Evolutionary conservation across 1,284 basidiomycete species (phyloP).

Genomic region (Pyrrhoderma noxium): DNA sequence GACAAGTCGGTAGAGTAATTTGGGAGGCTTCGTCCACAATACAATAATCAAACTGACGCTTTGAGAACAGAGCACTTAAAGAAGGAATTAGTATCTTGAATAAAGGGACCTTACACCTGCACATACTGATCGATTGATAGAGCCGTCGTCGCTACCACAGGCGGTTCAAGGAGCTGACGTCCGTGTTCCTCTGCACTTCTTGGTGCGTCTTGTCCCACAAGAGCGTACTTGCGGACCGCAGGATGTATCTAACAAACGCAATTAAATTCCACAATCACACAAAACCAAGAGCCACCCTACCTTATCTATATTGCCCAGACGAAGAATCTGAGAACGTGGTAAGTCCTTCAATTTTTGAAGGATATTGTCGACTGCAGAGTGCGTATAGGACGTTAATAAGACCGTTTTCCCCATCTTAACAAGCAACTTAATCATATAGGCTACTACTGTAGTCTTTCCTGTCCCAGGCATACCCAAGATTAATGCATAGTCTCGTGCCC

Average conservation of each 20-base stretch:
- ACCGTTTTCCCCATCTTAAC: slow-evolving; percentile 82
- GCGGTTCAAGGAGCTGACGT: slow-evolving; percentile 73
- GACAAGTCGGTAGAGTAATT: slow-evolving; percentile 91
- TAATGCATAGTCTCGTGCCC: slow-evolving; percentile 84
- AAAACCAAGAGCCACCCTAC: slow-evolving; percentile 33
- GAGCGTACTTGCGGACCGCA: slow-evolving; percentile 63
- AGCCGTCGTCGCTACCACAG: slow-evolving; percentile 94
- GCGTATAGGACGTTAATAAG: slow-evolving; percentile 88
- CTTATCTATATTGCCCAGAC: slow-evolving; percentile 90
- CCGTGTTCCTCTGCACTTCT: slow-evolving; percentile 74
- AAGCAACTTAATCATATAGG: slow-evolving; percentile 77
- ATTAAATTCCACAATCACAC: neutral
- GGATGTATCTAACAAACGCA: slow-evolving; percentile 57
- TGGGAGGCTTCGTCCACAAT: slow-evolving; percentile 99
- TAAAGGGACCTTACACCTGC: neutral
- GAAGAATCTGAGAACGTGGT: slow-evolving; percentile 66
- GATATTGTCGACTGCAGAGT: slow-evolving; percentile 97
- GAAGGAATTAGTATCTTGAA: neutral
- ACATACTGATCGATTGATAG: slow-evolving; percentile 88
- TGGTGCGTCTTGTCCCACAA: slow-evolving; percentile 48
- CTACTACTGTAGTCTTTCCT: slow-evolving; percentile 95
- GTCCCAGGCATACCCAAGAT: slow-evolving; percentile 98
- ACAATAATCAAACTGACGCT: slow-evolving; percentile 90
- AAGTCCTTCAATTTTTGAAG: slow-evolving; percentile 68
- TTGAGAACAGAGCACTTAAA: slow-evolving; percentile 73